These are phyloP conservation scores for Aspergillus sp. DNA, from an alignment of 2,329 filamentous ascomycete genomes.

Conservation along the genomic window DNA sequence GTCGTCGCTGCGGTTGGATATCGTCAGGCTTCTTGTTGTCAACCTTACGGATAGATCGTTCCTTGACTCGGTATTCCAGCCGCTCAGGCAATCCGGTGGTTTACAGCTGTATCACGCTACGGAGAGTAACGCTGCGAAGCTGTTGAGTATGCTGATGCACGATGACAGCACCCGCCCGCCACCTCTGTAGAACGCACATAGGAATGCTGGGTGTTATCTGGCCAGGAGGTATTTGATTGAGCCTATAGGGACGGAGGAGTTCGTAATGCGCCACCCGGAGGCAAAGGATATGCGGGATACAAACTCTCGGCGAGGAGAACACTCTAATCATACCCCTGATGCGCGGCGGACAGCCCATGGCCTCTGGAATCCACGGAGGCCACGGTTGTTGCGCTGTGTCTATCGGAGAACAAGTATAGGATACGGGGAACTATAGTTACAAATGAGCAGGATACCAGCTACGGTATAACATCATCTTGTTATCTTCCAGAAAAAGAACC, in stretches of 20 bases:
- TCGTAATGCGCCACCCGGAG: slow-evolving; percentile 58
- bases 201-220: slow-evolving; percentile 57
- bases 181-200: slow-evolving; percentile 55
- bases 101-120: slow-evolving; percentile 51
- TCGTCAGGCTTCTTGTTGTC: slow-evolving; percentile 48
- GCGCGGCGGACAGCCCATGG: no score
- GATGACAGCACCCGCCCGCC: slow-evolving; percentile 54
- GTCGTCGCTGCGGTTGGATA: slow-evolving; percentile 48
- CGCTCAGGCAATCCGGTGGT: neutral
- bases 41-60: slow-evolving; percentile 38
- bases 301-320: no score
- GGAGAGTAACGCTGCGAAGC: slow-evolving; percentile 48
- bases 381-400: no score
- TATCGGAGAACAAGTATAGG: no score
- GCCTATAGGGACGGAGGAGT: slow-evolving; percentile 55
- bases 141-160: slow-evolving; percentile 61
- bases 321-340: no score
- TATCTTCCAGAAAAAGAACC: no score
- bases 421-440: no score
- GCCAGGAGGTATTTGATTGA: slow-evolving; percentile 53
- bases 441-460: no score
- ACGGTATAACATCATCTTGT: no score
- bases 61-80: slow-evolving; percentile 29
- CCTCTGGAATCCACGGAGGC: no score
- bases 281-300: slow-evolving; percentile 38